Evolutionary conservation across 345 rosid genomes (phyloP).

Genomic region (Corchorus capsularis): DNA sequence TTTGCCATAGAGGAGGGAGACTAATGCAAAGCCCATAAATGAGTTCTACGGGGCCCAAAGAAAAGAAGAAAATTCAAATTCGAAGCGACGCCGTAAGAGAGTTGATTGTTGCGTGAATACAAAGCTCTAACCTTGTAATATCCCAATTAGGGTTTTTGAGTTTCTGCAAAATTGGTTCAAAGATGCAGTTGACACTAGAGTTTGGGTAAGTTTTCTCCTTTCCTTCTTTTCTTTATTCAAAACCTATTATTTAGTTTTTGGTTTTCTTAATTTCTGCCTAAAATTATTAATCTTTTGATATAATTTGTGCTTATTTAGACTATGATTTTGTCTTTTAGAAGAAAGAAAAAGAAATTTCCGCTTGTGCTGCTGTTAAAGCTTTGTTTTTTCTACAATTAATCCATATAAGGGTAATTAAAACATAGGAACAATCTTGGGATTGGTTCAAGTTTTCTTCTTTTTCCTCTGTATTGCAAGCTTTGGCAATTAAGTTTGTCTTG

Average conservation of each 20-base stretch:
- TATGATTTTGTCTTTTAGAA: neutral
- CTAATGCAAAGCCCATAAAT: neutral
- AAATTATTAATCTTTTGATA: neutral
- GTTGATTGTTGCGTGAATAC: neutral
- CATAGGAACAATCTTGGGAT: neutral
- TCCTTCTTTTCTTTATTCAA: neutral
- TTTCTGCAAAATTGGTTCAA: conserved; percentile 19
- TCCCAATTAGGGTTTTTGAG: conserved; percentile 30
- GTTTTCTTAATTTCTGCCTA: neutral
- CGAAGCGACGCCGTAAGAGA: neutral
- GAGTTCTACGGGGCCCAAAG: neutral
- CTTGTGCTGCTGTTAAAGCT: neutral
- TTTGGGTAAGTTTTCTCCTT: conserved; percentile 53
- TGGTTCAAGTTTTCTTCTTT: neutral
- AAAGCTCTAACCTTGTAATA: neutral
- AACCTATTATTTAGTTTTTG: neutral
- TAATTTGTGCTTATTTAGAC: neutral
- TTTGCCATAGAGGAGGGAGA: neutral
- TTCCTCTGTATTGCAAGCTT: neutral
- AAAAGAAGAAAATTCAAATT: neutral
- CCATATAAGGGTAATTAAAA: neutral
- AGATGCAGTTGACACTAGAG: conserved; percentile 82
- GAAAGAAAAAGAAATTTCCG: neutral
- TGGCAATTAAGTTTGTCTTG: neutral
- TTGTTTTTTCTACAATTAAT: neutral